These are phyloP conservation scores for Chlorociboria aeruginascens DNA, from an alignment of 495 filamentous ascomycete species.

Conservation along the genomic window DNA sequence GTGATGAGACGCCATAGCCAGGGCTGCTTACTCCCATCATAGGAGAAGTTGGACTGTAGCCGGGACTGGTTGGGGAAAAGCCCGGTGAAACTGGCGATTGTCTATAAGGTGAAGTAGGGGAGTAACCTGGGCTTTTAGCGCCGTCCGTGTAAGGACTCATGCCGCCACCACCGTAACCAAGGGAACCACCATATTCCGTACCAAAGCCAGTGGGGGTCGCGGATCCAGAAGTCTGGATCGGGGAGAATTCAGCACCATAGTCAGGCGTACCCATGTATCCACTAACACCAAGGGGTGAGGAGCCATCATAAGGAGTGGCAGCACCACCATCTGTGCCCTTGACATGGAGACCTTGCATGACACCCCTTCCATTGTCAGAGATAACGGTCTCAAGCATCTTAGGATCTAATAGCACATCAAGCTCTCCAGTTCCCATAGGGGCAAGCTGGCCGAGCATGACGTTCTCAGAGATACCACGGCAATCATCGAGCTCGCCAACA, in stretches of 20 bases:
- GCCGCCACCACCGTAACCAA: slow-evolving; percentile 36
- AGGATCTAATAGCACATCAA: slow-evolving; percentile 85
- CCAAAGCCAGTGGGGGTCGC: slow-evolving; percentile 65
- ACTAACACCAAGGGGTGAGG: slow-evolving; percentile 74
- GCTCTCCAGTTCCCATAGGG: slow-evolving; percentile 89
- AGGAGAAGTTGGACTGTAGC: slow-evolving; percentile 52
- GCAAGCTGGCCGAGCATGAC: slow-evolving; percentile 96
- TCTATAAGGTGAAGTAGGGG: slow-evolving; percentile 57
- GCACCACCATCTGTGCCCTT: slow-evolving; percentile 72
- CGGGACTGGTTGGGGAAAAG: slow-evolving; percentile 64
- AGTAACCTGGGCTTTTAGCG: slow-evolving; percentile 31
- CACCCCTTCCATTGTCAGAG: slow-evolving; percentile 69
- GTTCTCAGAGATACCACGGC: slow-evolving; percentile 95
- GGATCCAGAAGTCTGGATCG: slow-evolving; percentile 64
- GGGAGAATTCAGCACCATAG: slow-evolving; percentile 76
- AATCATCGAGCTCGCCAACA: slow-evolving; percentile 90
- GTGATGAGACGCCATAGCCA: slow-evolving; percentile 56
- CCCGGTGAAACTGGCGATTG: slow-evolving; percentile 42
- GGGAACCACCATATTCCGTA: slow-evolving; percentile 35
- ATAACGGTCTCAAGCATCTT: slow-evolving; percentile 92
- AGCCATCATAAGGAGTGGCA: slow-evolving; percentile 87
- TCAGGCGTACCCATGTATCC: slow-evolving; percentile 66
- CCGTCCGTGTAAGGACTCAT: slow-evolving; percentile 60
- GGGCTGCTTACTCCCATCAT: slow-evolving; percentile 47
- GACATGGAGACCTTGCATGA: slow-evolving; percentile 62